Evolutionary conservation across 371 early-diverging fungal genomes (phyloP).

Genomic region (Homolaphlyctis polyrhiza): DNA sequence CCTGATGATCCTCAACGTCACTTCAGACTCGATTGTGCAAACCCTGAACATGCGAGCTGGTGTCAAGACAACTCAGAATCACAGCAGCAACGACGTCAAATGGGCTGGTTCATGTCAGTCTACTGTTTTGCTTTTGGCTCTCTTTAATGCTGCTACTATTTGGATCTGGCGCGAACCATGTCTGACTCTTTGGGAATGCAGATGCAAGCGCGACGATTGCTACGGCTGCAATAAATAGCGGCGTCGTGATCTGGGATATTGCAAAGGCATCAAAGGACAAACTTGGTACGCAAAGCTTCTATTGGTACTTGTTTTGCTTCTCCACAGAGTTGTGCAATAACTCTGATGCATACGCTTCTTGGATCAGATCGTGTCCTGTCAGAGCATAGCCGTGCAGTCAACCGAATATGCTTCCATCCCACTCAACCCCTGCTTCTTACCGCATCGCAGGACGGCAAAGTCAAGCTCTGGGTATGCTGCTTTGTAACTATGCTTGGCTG

Average conservation of each 20-base stretch:
- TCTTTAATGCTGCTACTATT: constrained; percentile 7
- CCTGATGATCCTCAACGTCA: constrained; percentile 62
- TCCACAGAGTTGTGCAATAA: background rate
- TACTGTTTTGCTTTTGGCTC: background rate
- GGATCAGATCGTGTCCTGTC: constrained; percentile 59
- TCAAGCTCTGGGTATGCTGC: constrained; percentile 74
- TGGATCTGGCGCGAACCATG: too few relatives aligned
- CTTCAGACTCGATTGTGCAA: constrained; percentile 53
- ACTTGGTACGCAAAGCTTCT: too few relatives aligned
- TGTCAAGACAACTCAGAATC: constrained; percentile 52
- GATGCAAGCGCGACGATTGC: constrained; percentile 55
- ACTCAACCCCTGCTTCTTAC: constrained; percentile 66
- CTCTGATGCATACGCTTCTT: background rate
- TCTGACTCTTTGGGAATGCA: too few relatives aligned
- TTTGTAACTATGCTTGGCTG: too few relatives aligned
- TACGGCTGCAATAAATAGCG: constrained; percentile 72
- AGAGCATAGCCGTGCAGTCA: constrained; percentile 77
- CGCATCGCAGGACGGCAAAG: constrained; percentile 76
- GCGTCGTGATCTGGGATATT: constrained; percentile 70
- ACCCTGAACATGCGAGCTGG: constrained; percentile 66
- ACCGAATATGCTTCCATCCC: constrained; percentile 73
- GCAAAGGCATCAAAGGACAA: constrained; percentile 43
- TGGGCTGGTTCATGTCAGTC: constrained; percentile 67
- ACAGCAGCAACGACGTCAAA: constrained; percentile 74
- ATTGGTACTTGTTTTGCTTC: too few relatives aligned